A percentile compares a stretch with the other conserved stretches of the same genome.
phyloP scores from a whole-genome alignment of 345 rosid species.

The Syzygium jambos region DNA sequence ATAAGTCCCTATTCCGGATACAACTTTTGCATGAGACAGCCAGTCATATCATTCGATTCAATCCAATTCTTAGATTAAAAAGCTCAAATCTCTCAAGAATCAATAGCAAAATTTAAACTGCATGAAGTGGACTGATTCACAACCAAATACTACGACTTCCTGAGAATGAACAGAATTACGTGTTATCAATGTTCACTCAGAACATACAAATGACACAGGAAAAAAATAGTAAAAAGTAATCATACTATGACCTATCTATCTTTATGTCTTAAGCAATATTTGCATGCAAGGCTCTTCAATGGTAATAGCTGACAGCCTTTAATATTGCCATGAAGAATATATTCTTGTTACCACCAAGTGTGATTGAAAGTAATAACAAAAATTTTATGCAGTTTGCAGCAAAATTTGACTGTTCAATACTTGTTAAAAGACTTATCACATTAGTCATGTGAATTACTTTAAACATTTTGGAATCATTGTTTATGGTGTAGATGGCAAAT shows the following conservation, averaged over 20 bases:
- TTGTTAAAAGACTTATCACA: not conserved
- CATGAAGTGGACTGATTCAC: not conserved
- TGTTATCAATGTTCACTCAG: not conserved
- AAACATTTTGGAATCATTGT: not conserved
- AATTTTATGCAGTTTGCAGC: not conserved
- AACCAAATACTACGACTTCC: not conserved
- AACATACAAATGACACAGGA: not conserved
- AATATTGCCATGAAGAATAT: not conserved
- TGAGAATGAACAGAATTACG: not conserved
- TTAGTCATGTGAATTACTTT: not conserved
- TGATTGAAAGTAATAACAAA: not conserved
- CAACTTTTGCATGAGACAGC: not conserved
- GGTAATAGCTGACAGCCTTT: not conserved
- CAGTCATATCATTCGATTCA: not conserved
- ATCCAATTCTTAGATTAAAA: not conserved
- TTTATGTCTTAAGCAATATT: not conserved
- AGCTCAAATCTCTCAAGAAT: not conserved
- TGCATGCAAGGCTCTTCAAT: not conserved
- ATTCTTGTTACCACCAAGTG: not conserved
- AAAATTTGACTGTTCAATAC: not conserved
- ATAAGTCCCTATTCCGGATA: not conserved
- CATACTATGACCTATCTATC: not conserved
- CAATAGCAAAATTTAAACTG: not conserved
- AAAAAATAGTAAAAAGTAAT: not conserved
- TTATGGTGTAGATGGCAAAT: not conserved